Base-by-base conservation (phyloP, 139 green algal genomes). In the Choricystis sp. region DNA sequence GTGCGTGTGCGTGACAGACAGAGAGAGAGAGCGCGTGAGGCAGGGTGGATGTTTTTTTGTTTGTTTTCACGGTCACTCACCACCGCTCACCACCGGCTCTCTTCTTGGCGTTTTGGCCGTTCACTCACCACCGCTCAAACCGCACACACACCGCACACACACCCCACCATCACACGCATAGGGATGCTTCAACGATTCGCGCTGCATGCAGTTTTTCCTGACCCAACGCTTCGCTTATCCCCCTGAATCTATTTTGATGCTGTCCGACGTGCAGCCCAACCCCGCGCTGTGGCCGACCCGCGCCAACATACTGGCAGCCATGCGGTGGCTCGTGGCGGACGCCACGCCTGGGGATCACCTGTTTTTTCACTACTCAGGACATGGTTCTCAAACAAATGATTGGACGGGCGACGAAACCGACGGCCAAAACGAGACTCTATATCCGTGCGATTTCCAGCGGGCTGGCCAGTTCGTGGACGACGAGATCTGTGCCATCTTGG, bases 311-410 rank as follows among this genome's bases (percentile, higher is more conserved):
- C 40, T 70, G 30, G 26, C 64, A 26, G 67, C 60, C 28, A 65
- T 81, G 40, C 59, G 56, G 25, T 73, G 67, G 78, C 65, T 84
- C 19, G 59, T 68, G 9, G 60, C 56, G 19, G 66, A 62, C 24
- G 5, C 72, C 14, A 61, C 60, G 49, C 74, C 79, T 0, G 86
- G 86, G 16, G 81, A 89, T 71, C 81, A 66, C 2, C 76, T 93
- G 5, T 81, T 94, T 66, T 92, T 93, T 72, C 82, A 89, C 72
- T 94, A 81, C 61, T 82, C 68, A 79, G 84, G 85, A 19, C 85
- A 94, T 66, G 85, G 85, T 57, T 78, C 68, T 1, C 85, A 92
- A 68, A 55, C 82, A 65, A 5, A 55, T 1, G 85, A 91, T 71
- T 70, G 65, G n/a, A 72, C 21, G 20, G 85, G 85, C 3, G 79